Base-by-base conservation (phyloP, 306 rosid genomes). In the Alnus rubra region DNA sequence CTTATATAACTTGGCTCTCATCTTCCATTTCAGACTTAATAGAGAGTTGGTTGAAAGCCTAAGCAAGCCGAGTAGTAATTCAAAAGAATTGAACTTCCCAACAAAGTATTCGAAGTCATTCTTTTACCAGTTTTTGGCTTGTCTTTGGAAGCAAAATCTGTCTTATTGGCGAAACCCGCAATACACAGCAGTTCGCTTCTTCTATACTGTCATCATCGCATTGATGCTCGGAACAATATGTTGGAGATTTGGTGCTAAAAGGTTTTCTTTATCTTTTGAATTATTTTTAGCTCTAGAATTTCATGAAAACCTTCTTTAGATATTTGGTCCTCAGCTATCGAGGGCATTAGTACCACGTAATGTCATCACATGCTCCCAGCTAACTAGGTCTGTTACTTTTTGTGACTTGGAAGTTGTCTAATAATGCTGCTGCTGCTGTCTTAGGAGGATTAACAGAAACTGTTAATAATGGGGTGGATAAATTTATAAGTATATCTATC, bases 121-220 rank as follows among this genome's bases (percentile, higher is more conserved):
- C 84, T 85, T 89, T 84, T 91, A 94, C 78, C 98, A 94, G 84
- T 94, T 94, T 59, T 84, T 90, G 77, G 91, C 98, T 78, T 94
- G 98, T 84, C 92, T 94, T 18, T 92, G 98, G 98, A 94, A 94
- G 92, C 98, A 94, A 86, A 90, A 94, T 83, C 84, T 94, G 79
- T 94, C 94, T 68, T 94, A 94, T 81, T 94, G 98, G 98, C 89
- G 98, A 77, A 92, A 92, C 68, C 98, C 98, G 5, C 98, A 94
- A 74, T 94, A 94, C 74, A 90, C 98, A 63, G 98, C 97, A 68
- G 98, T 94, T 81, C 96, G 97, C 76, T 94, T 90, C 90, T 89
- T 94, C 74, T 94, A 94, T 84, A 94, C 98, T 23, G 85, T 92
- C 78, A 92, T 92, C 76, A 94, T 94, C 88, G 92, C 98, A 42